phyloP scores from a whole-genome alignment of 2,329 filamentous ascomycete genomes.

The Truncatella angustata region DNA sequence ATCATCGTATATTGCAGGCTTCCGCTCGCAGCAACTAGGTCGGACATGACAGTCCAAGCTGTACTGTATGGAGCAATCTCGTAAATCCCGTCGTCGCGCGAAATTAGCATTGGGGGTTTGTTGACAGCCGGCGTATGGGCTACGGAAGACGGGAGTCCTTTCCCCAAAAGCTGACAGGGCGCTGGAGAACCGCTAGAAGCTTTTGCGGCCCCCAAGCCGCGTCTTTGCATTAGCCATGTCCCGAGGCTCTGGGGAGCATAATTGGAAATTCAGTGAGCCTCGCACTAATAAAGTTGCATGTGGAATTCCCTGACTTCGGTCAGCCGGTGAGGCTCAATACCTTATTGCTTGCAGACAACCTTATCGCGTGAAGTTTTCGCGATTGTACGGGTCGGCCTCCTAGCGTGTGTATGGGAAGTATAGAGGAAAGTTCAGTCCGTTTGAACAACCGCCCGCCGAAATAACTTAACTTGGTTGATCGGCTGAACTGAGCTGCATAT shows the following conservation, averaged over 20 bases:
- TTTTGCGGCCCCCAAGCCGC: conserved; percentile 5
- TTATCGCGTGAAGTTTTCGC: too few relatives aligned
- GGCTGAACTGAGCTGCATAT: too few relatives aligned
- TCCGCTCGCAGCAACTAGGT: neutral
- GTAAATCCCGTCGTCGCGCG: neutral
- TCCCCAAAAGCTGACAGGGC: conserved; percentile 4
- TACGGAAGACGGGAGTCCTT: conserved; percentile 6
- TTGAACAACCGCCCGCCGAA: too few relatives aligned
- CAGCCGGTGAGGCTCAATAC: neutral
- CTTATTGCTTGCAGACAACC: neutral
- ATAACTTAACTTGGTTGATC: too few relatives aligned
- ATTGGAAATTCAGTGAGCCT: neutral
- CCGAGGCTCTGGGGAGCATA: conserved; percentile 1
- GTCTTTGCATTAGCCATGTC: conserved; percentile 12
- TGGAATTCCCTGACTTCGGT: neutral
- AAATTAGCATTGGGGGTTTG: conserved; percentile 2
- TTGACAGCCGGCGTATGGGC: neutral
- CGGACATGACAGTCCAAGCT: conserved; percentile 9
- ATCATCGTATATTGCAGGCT: conserved; percentile 8
- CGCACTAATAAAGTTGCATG: neutral
- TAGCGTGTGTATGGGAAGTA: too few relatives aligned
- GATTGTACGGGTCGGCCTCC: too few relatives aligned
- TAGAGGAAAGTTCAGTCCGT: too few relatives aligned
- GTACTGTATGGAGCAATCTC: conserved; percentile 13
- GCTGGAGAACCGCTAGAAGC: neutral